phyloP scores from a whole-genome alignment of 2,329 filamentous ascomycete species.

The Chaetomiaceae sp. region DNA sequence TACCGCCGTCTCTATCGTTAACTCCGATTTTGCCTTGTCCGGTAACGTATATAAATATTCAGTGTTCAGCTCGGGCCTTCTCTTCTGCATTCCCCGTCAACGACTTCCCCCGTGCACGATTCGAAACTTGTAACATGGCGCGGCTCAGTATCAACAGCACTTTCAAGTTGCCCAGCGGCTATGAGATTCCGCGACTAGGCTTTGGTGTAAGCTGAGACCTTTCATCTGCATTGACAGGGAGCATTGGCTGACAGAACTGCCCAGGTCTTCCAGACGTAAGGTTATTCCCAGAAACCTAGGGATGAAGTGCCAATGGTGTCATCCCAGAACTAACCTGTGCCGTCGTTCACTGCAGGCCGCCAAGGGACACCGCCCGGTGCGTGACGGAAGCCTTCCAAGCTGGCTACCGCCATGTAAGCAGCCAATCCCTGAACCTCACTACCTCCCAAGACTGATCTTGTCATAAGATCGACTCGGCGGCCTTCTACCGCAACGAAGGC shows the following conservation, averaged over 20 bases:
- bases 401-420: slow-evolving; percentile 48
- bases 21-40: too few species aligned
- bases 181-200: slow-evolving; percentile 46
- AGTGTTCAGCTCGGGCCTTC: too few species aligned
- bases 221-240: too few species aligned
- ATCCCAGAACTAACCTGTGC: not conserved
- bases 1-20: too few species aligned
- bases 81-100: too few species aligned
- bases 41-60: too few species aligned
- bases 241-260: not conserved
- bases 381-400: slow-evolving; percentile 41
- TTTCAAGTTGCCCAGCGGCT: slow-evolving; percentile 49
- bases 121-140: slow-evolving; percentile 35
- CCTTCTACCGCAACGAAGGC: slow-evolving; percentile 46
- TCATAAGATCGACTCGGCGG: slow-evolving; percentile 51
- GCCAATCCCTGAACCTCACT: not conserved
- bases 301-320: too few species aligned
- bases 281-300: too few species aligned
- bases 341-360: not conserved
- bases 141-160: slow-evolving; percentile 41
- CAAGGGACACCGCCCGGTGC: slow-evolving; percentile 32
- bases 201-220: slow-evolving; percentile 42
- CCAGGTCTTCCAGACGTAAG: slow-evolving; percentile 49
- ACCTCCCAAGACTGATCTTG: not conserved
- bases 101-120: not conserved